Evolutionary conservation across 257 asterid genomes (phyloP).

Genomic region (Mentha longifolia): DNA sequence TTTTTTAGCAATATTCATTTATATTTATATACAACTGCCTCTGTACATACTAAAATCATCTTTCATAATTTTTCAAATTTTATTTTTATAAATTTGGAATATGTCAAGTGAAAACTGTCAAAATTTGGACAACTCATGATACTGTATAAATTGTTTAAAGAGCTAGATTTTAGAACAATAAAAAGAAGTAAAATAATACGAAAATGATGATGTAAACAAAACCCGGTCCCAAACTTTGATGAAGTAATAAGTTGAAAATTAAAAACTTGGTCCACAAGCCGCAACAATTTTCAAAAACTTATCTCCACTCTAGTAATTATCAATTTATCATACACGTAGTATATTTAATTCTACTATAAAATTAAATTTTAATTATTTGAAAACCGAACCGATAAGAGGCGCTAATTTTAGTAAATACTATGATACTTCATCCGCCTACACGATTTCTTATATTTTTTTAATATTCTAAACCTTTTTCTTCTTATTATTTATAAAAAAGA

Average conservation of each 20-base stretch:
- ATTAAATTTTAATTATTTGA: no score
- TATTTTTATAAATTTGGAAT: background rate
- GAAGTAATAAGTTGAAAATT: conserved; percentile 19
- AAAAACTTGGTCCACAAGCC: conserved; percentile 9
- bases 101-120: background rate
- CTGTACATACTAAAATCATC: background rate
- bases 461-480: no score
- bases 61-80: background rate
- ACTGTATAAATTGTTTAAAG: no score
- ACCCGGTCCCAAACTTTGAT: background rate
- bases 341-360: background rate
- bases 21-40: background rate
- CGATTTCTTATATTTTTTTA: no score
- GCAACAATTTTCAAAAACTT: conserved; percentile 2
- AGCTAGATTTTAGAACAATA: no score
- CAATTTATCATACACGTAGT: background rate
- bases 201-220: conserved; percentile 16
- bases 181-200: background rate
- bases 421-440: no score
- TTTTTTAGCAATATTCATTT: background rate
- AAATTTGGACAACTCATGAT: background rate
- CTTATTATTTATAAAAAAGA: no score
- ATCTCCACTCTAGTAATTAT: conserved; percentile 5
- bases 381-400: no score
- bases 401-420: no score